Conservation (phyloP, 495 filamentous ascomycete genomes). For the Thermochaetoides thermophila region DNA sequence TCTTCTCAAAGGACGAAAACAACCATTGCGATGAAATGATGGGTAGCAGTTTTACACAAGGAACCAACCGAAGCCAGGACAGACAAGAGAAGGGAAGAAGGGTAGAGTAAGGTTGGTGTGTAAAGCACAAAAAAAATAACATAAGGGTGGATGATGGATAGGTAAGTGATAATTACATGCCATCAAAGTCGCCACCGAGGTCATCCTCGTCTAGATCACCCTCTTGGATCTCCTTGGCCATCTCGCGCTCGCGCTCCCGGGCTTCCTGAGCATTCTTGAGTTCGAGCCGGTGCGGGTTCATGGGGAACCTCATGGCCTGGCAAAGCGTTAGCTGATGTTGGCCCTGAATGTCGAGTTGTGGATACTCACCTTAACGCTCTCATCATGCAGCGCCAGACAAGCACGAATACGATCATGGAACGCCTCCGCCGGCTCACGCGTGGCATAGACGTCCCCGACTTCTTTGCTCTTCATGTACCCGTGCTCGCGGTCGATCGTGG, state of each 20-base stretch:
- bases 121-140: too few relatives aligned
- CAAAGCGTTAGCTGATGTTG: conserved; percentile 2
- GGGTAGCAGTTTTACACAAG: too few relatives aligned
- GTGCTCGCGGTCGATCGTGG: conserved; percentile 79
- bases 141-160: conserved; percentile 1
- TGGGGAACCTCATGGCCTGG: conserved; percentile 95
- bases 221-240: conserved; percentile 98
- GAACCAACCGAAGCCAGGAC: too few relatives aligned
- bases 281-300: conserved; percentile 97
- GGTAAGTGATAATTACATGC: conserved; percentile 59
- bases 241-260: conserved; percentile 82
- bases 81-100: conserved; percentile 1
- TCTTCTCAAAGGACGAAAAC: conserved; percentile 11
- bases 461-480: conserved; percentile 99
- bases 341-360: background rate
- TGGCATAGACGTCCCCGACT: conserved; percentile 86
- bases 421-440: conserved; percentile 83
- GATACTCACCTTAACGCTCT: conserved; percentile 79
- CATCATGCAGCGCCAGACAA: conserved; percentile 81
- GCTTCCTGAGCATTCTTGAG: conserved; percentile 97
- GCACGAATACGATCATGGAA: conserved; percentile 94
- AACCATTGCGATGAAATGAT: too few relatives aligned
- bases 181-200: conserved; percentile 91
- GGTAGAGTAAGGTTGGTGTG: too few relatives aligned
- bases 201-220: conserved; percentile 96